Evolutionary conservation across 2,329 filamentous ascomycete genomes (phyloP), one percentile per base, ranked within the genome.

Genomic region (Trichothecium roseum): DNA sequence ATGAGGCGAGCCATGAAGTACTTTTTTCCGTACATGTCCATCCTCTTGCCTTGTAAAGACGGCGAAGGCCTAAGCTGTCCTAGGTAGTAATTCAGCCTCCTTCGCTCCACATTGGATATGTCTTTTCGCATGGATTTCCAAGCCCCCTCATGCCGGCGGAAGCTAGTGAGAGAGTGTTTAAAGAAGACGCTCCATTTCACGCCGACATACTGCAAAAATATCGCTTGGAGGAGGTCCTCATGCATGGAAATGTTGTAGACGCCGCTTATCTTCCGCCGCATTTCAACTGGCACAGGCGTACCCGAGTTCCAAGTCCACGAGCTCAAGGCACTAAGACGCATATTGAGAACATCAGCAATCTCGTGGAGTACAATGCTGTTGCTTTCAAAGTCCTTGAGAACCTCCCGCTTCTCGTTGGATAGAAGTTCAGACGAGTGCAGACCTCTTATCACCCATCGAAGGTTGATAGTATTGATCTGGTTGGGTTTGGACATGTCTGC

Each of bases 271-370:
- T 68, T 63, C n/a, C 64, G 59, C 12, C 59, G 58, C 47, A 65
- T 60, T 41, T 64, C 53, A 1, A 69, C 46, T 0, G 49, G 47
- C 1, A 70, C 56, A 4, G 56, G 53, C 0, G 53, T 44, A 1
- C 59, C 59, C 0, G 48, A 39, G 20, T 40, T 51, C 69, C 69
- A 73, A 0, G 57, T 53, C 68, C 68, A 72, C 3, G 52, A 52
- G 3, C 58, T 50, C 2, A 72, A 45, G 1, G 58, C 54, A 3
- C 59, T 49, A 5, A 71, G 53, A 12, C 67, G 58, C 59, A 72
- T 69, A 41, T 72, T 71, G 34, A 72, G 55, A 2, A 72, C 66
- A 37, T 72, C 68, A 1, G 63, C 60, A 12, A 73, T 60, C 47
- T 73, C 69, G 2, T 49, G 50, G 9, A 71, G 42, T 8, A 71